Base-by-base conservation (phyloP, 257 asterid species). In the Fraxinus cuspidata region DNA sequence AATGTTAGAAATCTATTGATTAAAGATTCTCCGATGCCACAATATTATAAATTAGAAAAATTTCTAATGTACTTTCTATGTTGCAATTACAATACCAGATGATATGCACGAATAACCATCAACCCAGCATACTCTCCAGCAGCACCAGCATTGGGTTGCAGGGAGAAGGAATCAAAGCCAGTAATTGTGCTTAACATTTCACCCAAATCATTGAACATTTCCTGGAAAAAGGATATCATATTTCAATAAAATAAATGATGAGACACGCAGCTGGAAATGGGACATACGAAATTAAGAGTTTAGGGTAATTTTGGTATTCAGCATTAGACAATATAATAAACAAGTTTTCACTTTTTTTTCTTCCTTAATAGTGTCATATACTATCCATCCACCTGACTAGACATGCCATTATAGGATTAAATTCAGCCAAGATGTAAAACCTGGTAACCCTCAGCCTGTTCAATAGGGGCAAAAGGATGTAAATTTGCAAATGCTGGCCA, bases 131-230 rank as follows among this genome's bases (percentile, higher is more conserved):
- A 95, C 78, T 95, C 99, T 71, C 99, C 98, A 73, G 99, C 87
- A 64, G 99, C 99, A 84, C 99, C 99, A 49, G 98, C 98, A 73
- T 95, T 95, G 63, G 99, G 99, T 87, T 93, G 99, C 83, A 93
- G 90, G 23, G 99, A 96, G 92, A 96, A 88, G 51, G 98, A 96
- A 81, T 96, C 97, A 38, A 96, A 96, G 70, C 99, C 99, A 35
- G 99, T 96, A 80, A 96, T 89, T 11, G 93, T 88, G 74, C 99
- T 93, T 87, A 96, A 76, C 83, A 90, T 78, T 9, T 93, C 96
- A 70, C 99, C 99, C 88, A 96, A 88, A 81, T 96, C 88, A 60
- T 90, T 86, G 89, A 96, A 96, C 99, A 96, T 92, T 92, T 96
- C 99, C 99, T 96, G 84, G 77, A 78, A 78, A 75, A 71, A 76